Evolutionary conservation across 768 basidiomycete genomes (phyloP), one percentile per base, ranked within the genome.

Genomic region (Thelephora ganbajun): DNA sequence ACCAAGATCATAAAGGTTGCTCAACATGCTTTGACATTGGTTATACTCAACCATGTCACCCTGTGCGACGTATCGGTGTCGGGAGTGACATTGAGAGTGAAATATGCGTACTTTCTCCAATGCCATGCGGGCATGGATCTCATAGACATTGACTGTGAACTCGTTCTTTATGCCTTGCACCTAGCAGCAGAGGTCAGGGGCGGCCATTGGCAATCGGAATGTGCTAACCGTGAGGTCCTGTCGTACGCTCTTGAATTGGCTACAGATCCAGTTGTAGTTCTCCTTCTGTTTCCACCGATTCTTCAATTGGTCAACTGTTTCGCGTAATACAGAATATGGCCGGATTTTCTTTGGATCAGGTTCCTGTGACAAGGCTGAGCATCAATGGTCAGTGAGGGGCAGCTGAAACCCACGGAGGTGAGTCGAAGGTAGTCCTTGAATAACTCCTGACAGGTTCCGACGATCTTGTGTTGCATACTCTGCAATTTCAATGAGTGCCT

Each of bases 151-250:
- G 22, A 94, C 91, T 6, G 96, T 97, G 58, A 99, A 96, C 48
- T 94, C 89, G 56, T 96, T 98, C 69, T 96, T 97, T 55, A 99
- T 96, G 30, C 96, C 83, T 68, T 99, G 96, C 19, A 99, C 94
- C 94, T 98, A 39, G 47, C 35, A 42, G 22, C 55, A 45, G 19
- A 14, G 22, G 51, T 35, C 44, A 37, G 45, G 35, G 19, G 33
- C 33, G 47, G 49, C 48, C 35, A 33, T 16, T 33, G 45, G 51
- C 51, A 35, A 48, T 47, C 39, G 23, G 44, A 48, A 42, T 49
- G 30, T 42, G 76, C 87, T 69, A 67, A 94, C 94, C 55, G 93
- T 98, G 51, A 99, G 73, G 69, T 99, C 96, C 63, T 98, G 96
- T 36, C 96, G 80, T 50, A 99, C 68, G 61, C 87, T 91, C 72